Conservation (phyloP, 2,329 filamentous ascomycete species). For the Botryotinia globosa region DNA sequence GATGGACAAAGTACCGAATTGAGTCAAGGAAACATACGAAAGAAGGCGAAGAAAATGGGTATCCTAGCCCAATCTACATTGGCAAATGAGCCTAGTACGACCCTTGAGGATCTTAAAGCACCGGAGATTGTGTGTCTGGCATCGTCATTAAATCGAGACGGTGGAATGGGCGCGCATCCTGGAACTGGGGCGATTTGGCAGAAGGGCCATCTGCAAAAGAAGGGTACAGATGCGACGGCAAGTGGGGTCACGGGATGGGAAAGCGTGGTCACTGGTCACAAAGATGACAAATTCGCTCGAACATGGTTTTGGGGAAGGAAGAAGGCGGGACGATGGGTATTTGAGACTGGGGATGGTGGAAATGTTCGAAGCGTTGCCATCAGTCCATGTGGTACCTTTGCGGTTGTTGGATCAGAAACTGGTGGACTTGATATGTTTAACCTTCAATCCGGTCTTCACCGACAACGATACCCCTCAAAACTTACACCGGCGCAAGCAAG, state of each 20-base stretch:
- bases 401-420: constrained; percentile 77
- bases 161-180: constrained; percentile 82
- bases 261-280: constrained; percentile 90
- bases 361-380: constrained; percentile 84
- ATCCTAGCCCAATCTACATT: constrained; percentile 58
- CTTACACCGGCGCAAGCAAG: constrained; percentile 76
- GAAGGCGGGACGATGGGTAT: constrained; percentile 87
- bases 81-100: constrained; percentile 59
- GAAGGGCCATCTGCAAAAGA: constrained; percentile 60
- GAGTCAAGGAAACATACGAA: constrained; percentile 84
- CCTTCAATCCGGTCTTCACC: constrained; percentile 84
- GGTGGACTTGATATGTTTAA: constrained; percentile 95
- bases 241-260: constrained; percentile 90
- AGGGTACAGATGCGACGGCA: constrained; percentile 64
- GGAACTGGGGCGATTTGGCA: constrained; percentile 82
- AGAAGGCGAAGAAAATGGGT: constrained; percentile 86
- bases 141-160: constrained; percentile 88
- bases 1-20: constrained; percentile 93
- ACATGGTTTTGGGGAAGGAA: constrained; percentile 99
- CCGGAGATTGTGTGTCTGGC: constrained; percentile 90
- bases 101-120: constrained; percentile 76
- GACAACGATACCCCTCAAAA: constrained; percentile 80
- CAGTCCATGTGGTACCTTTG: constrained; percentile 91
- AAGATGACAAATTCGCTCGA: constrained; percentile 76
- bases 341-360: constrained; percentile 79